Evolutionary conservation across 495 filamentous ascomycete species (phyloP).

Genomic region (Glarea lozoyensis): DNA sequence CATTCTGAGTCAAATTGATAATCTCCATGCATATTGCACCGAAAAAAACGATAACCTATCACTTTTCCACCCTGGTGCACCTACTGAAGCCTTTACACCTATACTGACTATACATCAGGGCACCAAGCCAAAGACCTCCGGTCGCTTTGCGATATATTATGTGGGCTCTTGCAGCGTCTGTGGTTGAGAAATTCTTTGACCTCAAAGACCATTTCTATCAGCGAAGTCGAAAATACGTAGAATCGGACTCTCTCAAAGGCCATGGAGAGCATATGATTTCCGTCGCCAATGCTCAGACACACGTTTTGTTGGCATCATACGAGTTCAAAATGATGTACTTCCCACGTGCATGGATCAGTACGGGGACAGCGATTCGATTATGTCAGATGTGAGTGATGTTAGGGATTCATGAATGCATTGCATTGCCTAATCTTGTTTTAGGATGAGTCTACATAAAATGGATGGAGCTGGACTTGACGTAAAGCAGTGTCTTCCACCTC

Average conservation of each 20-base stretch:
- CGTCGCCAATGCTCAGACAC: slow-evolving; percentile 72
- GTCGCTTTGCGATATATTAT: slow-evolving; percentile 87
- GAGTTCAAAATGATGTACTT: slow-evolving; percentile 99
- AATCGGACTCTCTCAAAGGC: slow-evolving; percentile 85
- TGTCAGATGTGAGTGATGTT: slow-evolving; percentile 53
- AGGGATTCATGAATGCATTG: slow-evolving; percentile 15
- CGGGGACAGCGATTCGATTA: slow-evolving; percentile 67
- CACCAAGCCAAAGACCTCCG: slow-evolving; percentile 78
- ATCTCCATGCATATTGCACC: no score
- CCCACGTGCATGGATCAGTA: slow-evolving; percentile 89
- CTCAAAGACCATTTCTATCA: slow-evolving; percentile 81
- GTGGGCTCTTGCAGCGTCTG: slow-evolving; percentile 80
- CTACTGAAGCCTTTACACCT: not conserved
- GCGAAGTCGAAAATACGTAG: slow-evolving; percentile 79
- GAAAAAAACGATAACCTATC: no score
- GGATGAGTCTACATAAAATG: slow-evolving; percentile 80
- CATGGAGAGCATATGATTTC: slow-evolving; percentile 82
- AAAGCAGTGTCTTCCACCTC: slow-evolving; percentile 78
- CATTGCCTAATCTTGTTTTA: slow-evolving; percentile 18
- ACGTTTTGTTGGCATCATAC: slow-evolving; percentile 69
- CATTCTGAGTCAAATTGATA: no score
- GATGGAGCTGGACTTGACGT: slow-evolving; percentile 85
- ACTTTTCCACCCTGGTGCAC: not conserved
- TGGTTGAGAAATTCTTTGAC: slow-evolving; percentile 68
- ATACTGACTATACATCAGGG: slow-evolving; percentile 29